Conservation (phyloP, 2,329 filamentous ascomycete genomes). For the Aschersonia sp. region DNA sequence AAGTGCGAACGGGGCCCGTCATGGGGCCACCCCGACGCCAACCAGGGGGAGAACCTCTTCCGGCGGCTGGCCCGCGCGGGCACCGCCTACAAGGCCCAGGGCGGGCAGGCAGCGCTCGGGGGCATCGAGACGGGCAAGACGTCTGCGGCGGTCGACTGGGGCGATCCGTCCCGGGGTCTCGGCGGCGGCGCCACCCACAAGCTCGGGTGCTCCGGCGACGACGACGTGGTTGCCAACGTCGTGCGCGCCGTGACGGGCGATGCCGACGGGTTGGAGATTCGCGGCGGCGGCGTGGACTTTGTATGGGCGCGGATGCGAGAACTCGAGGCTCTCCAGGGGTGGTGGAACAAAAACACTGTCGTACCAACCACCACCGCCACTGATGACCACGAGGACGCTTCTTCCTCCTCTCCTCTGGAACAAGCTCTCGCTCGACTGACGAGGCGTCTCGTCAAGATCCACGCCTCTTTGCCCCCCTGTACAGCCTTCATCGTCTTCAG, state of each 20-base stretch:
- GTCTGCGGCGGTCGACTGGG: slow-evolving; percentile 79
- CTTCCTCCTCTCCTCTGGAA: slow-evolving; percentile 22
- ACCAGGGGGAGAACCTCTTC: slow-evolving; percentile 75
- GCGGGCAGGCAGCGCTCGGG: slow-evolving; percentile 39
- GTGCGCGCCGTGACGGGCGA: slow-evolving; percentile 47
- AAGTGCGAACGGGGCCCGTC: slow-evolving; percentile 86
- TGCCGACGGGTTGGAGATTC: slow-evolving; percentile 39
- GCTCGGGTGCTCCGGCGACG: slow-evolving; percentile 43
- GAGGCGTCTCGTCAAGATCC: slow-evolving; percentile 36
- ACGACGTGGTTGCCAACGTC: slow-evolving; percentile 39
- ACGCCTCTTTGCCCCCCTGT: slow-evolving; percentile 46
- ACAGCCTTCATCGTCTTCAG: slow-evolving; percentile 51
- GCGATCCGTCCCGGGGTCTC: slow-evolving; percentile 50
- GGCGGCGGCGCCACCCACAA: slow-evolving; percentile 40
- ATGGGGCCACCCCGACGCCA: slow-evolving; percentile 67
- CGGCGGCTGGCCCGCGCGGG: slow-evolving; percentile 57
- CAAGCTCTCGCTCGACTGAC: slow-evolving; percentile 29
- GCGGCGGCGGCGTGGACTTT: slow-evolving; percentile 48
- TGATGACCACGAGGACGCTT: slow-evolving; percentile 4
- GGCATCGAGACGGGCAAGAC: slow-evolving; percentile 43
- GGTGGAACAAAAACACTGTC: slow-evolving; percentile 47
- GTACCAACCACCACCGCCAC: slow-evolving; percentile 18
- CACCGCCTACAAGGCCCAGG: slow-evolving; percentile 46
- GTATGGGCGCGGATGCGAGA: slow-evolving; percentile 52
- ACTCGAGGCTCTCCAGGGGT: slow-evolving; percentile 49